These are phyloP conservation scores for Leptodermis oblonga DNA, from an alignment of 257 asterid species.

Conservation along the genomic window DNA sequence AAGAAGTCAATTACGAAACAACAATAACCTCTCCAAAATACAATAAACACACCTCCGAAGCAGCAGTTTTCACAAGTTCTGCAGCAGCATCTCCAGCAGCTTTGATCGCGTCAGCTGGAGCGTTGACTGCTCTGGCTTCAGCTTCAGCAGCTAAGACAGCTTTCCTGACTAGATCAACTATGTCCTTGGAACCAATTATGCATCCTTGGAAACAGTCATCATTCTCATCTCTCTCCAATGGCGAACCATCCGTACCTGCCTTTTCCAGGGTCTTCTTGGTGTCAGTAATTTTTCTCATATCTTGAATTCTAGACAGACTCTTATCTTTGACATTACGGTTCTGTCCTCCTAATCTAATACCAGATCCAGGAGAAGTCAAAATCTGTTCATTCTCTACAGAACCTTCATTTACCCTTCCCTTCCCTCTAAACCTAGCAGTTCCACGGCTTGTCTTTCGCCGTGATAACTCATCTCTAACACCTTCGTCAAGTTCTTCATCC, in stretches of 20 bases:
- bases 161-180: constrained; percentile 68
- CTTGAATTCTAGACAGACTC: constrained; percentile 49
- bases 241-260: constrained; percentile 31
- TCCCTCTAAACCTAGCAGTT: constrained; percentile 52
- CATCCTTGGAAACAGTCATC: constrained; percentile 92
- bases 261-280: constrained; percentile 41
- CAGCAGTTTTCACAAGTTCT: constrained; percentile 91
- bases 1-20: background rate
- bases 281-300: constrained; percentile 44
- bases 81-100: constrained; percentile 99
- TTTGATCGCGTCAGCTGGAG: constrained; percentile 78
- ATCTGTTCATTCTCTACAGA: constrained; percentile 57
- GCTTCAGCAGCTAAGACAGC: constrained; percentile 97
- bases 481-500: constrained; percentile 81
- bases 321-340: constrained; percentile 54
- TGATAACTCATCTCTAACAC: constrained; percentile 58
- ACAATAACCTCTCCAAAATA: constrained; percentile 16
- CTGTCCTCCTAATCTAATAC: constrained; percentile 60
- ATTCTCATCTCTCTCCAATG: constrained; percentile 66
- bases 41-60: constrained; percentile 61
- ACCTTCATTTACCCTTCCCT: constrained; percentile 65
- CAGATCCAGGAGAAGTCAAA: constrained; percentile 68
- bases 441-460: constrained; percentile 66
- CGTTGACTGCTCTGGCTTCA: constrained; percentile 91
- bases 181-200: constrained; percentile 73